Percentiles rank a stretch among this genome's conserved stretches.
Evolutionary conservation across 2,329 filamentous ascomycete species (phyloP).

Genomic region (Colletotrichum lupini): DNA sequence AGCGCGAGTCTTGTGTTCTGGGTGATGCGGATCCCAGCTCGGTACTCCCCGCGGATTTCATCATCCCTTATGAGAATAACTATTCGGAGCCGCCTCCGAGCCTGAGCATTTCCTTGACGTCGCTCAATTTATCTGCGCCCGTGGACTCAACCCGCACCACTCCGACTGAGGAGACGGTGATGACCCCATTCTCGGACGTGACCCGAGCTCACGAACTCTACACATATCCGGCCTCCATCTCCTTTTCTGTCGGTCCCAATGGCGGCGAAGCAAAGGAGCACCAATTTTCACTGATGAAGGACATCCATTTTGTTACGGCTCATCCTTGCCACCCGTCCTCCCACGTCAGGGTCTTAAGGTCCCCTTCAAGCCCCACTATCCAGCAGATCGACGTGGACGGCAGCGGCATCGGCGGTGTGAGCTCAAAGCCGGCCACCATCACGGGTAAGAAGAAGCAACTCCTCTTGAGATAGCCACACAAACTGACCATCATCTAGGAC

Average conservation of each 20-base stretch:
- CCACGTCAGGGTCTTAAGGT: constrained; percentile 67
- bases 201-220: constrained; percentile 45
- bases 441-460: constrained; percentile 52
- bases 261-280: constrained; percentile 54
- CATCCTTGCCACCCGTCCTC: constrained; percentile 72
- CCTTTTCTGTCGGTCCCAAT: constrained; percentile 52
- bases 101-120: constrained; percentile 60
- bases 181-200: constrained; percentile 50
- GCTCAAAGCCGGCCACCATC: constrained; percentile 58
- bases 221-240: constrained; percentile 53
- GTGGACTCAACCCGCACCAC: constrained; percentile 57
- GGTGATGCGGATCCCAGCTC: constrained; percentile 66
- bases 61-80: constrained; percentile 67
- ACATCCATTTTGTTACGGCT: constrained; percentile 74
- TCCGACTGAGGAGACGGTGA: constrained; percentile 53
- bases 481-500: constrained; percentile 52
- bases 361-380: constrained; percentile 69
- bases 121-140: constrained; percentile 59
- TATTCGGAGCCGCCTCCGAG: constrained; percentile 60
- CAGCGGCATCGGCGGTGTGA: constrained; percentile 53
- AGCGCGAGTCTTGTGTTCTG: constrained; percentile 69
- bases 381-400: constrained; percentile 66
- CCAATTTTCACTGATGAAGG: constrained; percentile 62
- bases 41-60: constrained; percentile 71
- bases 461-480: constrained; percentile 33